Evolutionary conservation across 805 yeast species (phyloP).

Genomic region (Candida jianshihensis): DNA sequence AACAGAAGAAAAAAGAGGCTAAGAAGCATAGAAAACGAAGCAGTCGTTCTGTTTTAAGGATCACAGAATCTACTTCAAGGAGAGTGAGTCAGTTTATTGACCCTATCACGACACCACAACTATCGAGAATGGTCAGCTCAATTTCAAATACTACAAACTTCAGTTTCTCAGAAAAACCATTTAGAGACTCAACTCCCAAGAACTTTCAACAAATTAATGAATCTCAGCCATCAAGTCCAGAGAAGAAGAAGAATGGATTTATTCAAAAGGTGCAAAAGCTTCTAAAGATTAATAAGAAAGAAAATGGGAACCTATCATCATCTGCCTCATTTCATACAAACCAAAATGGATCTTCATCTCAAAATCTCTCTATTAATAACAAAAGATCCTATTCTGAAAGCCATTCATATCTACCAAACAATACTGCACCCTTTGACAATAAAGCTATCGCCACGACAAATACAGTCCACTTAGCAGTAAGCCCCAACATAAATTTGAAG

Average conservation of each 20-base stretch:
- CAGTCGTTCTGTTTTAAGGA: slow-evolving; percentile 26
- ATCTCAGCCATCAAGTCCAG: slow-evolving; percentile 13
- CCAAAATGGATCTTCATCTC: neutral
- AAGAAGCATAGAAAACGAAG: slow-evolving; percentile 28
- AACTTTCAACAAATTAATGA: too few species aligned
- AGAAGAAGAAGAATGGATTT: slow-evolving; percentile 24
- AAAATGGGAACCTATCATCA: neutral
- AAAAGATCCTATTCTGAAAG: neutral
- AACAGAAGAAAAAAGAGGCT: slow-evolving; percentile 27
- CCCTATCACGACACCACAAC: slow-evolving; percentile 18
- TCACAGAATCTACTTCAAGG: slow-evolving; percentile 21
- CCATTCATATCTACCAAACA: neutral
- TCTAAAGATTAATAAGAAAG: slow-evolving; percentile 23
- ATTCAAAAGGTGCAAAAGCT: slow-evolving; percentile 27
- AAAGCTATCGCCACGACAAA: too few species aligned
- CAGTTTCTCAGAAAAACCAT: neutral
- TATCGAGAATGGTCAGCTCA: slow-evolving; percentile 24
- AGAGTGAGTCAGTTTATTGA: slow-evolving; percentile 23
- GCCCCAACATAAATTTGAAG: too few species aligned
- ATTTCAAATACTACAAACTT: slow-evolving; percentile 7
- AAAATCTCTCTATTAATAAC: neutral
- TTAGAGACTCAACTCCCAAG: neutral
- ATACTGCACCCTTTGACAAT: too few species aligned
- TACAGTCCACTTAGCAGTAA: too few species aligned
- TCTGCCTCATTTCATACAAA: neutral